Conservation (phyloP, 345 rosid genomes). For the Kernera saxatilis region DNA sequence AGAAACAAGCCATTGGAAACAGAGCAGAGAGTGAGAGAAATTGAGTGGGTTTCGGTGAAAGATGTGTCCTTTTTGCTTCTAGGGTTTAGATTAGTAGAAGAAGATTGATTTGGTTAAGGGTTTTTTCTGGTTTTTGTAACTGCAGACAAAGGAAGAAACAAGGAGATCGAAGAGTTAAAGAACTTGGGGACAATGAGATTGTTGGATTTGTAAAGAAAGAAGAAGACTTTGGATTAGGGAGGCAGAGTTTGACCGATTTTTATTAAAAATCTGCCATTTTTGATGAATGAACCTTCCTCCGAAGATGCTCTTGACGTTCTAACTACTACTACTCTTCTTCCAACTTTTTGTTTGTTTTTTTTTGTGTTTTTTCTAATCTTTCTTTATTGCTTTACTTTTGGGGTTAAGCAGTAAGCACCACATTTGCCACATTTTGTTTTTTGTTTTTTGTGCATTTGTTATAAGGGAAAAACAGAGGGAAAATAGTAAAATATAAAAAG, state of each 20-base stretch:
- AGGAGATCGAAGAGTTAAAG: neutral
- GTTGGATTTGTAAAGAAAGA: neutral
- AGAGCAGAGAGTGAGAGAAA: conserved; percentile 6
- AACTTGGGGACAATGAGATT: neutral
- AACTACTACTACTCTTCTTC: conserved; percentile 17
- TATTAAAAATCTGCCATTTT: conserved; percentile 18
- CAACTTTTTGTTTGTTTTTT: no score
- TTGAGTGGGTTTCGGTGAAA: neutral
- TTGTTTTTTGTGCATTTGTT: neutral
- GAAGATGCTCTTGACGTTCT: conserved; percentile 20
- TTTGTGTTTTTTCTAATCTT: neutral
- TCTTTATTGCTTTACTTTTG: neutral
- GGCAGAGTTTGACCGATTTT: conserved; percentile 23
- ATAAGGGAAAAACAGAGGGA: neutral
- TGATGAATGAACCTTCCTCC: conserved; percentile 14
- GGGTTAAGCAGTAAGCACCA: neutral
- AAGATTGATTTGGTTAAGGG: neutral
- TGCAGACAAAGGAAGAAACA: neutral
- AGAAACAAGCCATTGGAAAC: conserved; percentile 41
- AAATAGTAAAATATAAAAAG: no score
- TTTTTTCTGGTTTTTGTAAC: neutral
- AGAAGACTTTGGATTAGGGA: conserved; percentile 13
- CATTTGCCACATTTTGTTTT: neutral
- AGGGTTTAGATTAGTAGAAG: neutral
- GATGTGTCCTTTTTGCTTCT: neutral